Base-by-base conservation (phyloP, 192 early-diverging fungal genomes). In the Coemansia erecta region DNA sequence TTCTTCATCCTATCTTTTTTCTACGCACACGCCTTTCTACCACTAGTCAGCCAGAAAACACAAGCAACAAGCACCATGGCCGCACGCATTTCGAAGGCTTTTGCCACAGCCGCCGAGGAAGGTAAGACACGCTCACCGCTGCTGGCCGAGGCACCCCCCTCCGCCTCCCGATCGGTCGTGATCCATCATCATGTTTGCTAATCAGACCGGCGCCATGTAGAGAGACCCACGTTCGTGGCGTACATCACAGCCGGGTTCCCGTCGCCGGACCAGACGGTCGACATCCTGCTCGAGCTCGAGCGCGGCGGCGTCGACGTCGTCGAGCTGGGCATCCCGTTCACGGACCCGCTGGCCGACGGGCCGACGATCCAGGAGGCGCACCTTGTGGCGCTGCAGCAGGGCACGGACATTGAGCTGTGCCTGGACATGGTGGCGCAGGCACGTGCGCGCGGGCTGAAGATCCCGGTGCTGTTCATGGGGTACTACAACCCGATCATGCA, bases 401-500 rank as follows among this genome's bases (percentile, higher is more conserved):
- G 82, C 33, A 82, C 89, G 22, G 90, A 94, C 75, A 86, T 98
- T 48, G 65, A 85, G 13, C 74, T 80, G 64, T 96, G 95, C 81
- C 75, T 98, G 41, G 80, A 84, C 28, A 84, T 88, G 57, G 94
- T 98, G 33, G 67, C 77, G 19, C 70, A 88, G 66, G 95, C 97
- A 0, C 87, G 95, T 47, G 60, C 76, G 31, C 81, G 82, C 35
- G 97, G 97, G 10, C 85, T 99, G 24, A 86, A 82, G 55, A 85
- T 90, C 15, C 97, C 97, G 4, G 83, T 99, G 43, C 83, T 99
- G 19, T 93, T 99, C 63, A 98, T 99, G 95, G 97, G 95, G 23
- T 99, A 99, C 86, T 97, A 92, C 83, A 99, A 99, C 81, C 94
- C 97, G 40, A 87, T 98, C 57, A 84, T 94, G 59, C 91, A 86